Evolutionary conservation across 176 grass and related monocot genomes (phyloP).

Genomic region (Musa acuminata): DNA sequence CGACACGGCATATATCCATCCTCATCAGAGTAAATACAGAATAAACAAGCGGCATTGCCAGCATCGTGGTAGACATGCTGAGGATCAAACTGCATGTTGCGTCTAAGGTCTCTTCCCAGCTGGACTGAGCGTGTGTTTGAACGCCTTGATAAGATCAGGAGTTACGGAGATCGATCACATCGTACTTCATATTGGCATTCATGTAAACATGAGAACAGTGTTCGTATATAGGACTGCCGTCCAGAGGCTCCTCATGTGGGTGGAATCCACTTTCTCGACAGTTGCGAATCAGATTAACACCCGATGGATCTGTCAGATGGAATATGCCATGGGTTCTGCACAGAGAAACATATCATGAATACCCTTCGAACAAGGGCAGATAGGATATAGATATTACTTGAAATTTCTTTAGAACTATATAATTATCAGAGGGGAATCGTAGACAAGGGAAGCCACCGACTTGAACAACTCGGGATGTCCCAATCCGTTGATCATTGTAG

Average conservation of each 20-base stretch:
- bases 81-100: not conserved
- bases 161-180: slow-evolving; percentile 72
- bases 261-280: slow-evolving; percentile 93
- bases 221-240: slow-evolving; percentile 80
- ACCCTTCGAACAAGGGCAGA: too few relatives aligned
- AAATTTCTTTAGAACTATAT: slow-evolving; percentile 11
- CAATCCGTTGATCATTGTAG: not conserved
- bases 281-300: slow-evolving; percentile 79
- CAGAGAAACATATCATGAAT: slow-evolving; percentile 30
- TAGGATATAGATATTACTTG: not conserved
- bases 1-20: too few relatives aligned
- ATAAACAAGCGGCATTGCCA: not conserved
- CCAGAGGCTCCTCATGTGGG: slow-evolving; percentile 72
- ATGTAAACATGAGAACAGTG: slow-evolving; percentile 94
- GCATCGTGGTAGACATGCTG: too few relatives aligned
- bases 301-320: slow-evolving; percentile 90
- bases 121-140: not conserved
- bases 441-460: too few relatives aligned
- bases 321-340: slow-evolving; percentile 95
- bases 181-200: slow-evolving; percentile 67
- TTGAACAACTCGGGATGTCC: not conserved
- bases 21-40: not conserved
- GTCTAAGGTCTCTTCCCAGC: too few relatives aligned
- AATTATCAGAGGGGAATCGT: not conserved
- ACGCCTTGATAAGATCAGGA: slow-evolving; percentile 6